Percentiles rank a stretch among this genome's conserved stretches.
These are phyloP conservation scores for Pleurotus citrinopileatus DNA, from an alignment of 768 basidiomycete genomes.

Conservation along the genomic window DNA sequence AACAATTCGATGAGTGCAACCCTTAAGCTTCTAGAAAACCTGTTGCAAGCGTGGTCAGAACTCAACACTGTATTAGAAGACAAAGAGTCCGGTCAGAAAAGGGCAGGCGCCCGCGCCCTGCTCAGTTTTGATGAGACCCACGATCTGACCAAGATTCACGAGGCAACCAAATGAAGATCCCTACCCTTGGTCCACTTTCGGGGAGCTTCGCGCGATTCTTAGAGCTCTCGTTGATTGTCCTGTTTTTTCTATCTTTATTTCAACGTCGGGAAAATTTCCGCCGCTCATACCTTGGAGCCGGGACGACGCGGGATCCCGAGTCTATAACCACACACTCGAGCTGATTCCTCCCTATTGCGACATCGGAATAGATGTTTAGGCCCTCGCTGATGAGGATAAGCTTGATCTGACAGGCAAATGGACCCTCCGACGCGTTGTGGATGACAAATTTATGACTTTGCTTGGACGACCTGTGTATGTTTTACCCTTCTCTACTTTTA, in stretches of 20 bases:
- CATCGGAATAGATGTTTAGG: conserved; percentile 1
- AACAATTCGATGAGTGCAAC: no score
- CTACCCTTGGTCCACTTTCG: conserved; percentile 7
- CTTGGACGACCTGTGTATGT: conserved; percentile 9
- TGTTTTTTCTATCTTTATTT: conserved; percentile 12
- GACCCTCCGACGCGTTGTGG: not conserved
- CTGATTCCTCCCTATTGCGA: conserved; percentile 4
- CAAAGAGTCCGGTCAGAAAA: no score
- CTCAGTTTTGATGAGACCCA: no score
- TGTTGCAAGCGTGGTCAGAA: no score
- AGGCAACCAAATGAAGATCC: no score
- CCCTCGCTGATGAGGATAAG: not conserved
- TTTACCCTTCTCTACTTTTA: not conserved
- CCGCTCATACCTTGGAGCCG: not conserved
- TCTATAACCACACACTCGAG: not conserved
- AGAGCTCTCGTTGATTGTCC: not conserved
- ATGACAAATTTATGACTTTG: not conserved
- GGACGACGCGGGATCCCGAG: not conserved
- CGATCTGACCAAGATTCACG: no score
- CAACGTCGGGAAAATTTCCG: conserved; percentile 8
- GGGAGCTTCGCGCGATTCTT: conserved; percentile 6
- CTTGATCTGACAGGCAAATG: not conserved
- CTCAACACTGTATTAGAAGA: no score
- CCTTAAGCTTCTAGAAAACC: no score
- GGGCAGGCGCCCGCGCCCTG: no score